Conservation (phyloP, 768 basidiomycete genomes). For the Glaciozyma antarctica region DNA sequence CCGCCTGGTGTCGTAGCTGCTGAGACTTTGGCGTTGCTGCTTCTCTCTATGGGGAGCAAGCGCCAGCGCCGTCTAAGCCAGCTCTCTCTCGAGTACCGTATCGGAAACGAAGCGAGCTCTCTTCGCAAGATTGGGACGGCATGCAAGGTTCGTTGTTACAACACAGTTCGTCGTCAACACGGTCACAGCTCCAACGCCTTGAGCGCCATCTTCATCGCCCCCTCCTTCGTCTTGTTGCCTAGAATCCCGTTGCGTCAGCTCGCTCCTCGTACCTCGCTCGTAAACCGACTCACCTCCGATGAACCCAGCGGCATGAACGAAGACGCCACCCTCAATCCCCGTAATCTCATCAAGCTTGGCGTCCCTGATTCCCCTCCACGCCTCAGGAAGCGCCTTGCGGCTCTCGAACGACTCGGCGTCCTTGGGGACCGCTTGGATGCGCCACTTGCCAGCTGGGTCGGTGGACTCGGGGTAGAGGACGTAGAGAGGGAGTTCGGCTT, state of each 20-base stretch:
- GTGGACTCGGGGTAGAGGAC: slow-evolving; percentile 82
- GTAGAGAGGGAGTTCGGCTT: slow-evolving; percentile 58
- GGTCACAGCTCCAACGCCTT: slow-evolving; percentile 48
- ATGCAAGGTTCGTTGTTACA: too few species aligned
- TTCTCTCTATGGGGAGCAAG: too few species aligned
- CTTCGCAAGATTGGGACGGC: too few species aligned
- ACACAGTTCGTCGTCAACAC: too few species aligned
- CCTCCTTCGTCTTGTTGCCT: slow-evolving; percentile 86
- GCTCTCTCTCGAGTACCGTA: too few species aligned
- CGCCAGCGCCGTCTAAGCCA: too few species aligned
- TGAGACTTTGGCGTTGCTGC: too few species aligned
- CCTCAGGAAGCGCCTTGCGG: slow-evolving; percentile 82
- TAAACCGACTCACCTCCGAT: slow-evolving; percentile 62
- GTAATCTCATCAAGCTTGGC: slow-evolving; percentile 61
- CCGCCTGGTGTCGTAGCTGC: too few species aligned
- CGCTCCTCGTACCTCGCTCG: neutral
- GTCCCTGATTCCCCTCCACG: slow-evolving; percentile 86
- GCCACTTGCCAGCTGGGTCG: slow-evolving; percentile 52
- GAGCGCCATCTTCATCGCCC: slow-evolving; percentile 69
- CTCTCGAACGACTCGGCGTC: slow-evolving; percentile 76
- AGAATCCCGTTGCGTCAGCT: slow-evolving; percentile 4
- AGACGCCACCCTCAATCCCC: slow-evolving; percentile 74
- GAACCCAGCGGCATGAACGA: slow-evolving; percentile 92
- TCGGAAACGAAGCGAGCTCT: too few species aligned
- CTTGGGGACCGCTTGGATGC: slow-evolving; percentile 82